Evolutionary conservation across 208 protist species (phyloP), one percentile per base, ranked within the genome.

Genomic region (Willaertia magna): DNA sequence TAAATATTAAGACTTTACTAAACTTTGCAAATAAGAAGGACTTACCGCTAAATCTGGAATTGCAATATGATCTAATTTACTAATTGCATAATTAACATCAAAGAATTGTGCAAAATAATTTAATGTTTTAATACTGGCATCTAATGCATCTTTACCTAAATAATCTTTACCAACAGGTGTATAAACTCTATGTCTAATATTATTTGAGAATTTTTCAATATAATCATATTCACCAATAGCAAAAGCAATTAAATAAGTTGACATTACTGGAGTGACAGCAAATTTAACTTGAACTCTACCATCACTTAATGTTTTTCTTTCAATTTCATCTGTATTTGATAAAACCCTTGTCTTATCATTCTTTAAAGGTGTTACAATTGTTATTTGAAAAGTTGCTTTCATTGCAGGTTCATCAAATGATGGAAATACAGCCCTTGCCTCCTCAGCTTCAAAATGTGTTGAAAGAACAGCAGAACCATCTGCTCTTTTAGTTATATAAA

Each of bases 61-160:
- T 18, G 96, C 94, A 67, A 99, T 88, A 47, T 98, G 86, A 90
- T 99, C 97, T 84, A 97, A 84, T 88, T 99, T 99, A 11, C 94
- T 91, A 42, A 98, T 89, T 34, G 93, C 89, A 88, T 97, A 98
- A 34, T 89, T 89, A 30, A 90, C 87, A 30, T 90, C 87, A 86
- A 96, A 97, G 85, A 93, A 93, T 46, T 90, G 44, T 83, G 94
- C 92, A 91, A 94, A 94, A 39, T 93, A 88, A 30, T 89, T 89
- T 79, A 97, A 82, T 42, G 93, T 88, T 59, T 91, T 85, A n/a
- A 85, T 84, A 16, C 92, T 89, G 6, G 94, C 88, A 22, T 93
- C 87, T 9, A 97, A 87, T 20, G 94, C 93, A 86, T 95, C 96
- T 79, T 86, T 85, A 9, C 90, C 90, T 22, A 89, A 86, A 49